Base-by-base conservation (phyloP, 2,329 filamentous ascomycete genomes). In the Colletotrichum sp. region DNA sequence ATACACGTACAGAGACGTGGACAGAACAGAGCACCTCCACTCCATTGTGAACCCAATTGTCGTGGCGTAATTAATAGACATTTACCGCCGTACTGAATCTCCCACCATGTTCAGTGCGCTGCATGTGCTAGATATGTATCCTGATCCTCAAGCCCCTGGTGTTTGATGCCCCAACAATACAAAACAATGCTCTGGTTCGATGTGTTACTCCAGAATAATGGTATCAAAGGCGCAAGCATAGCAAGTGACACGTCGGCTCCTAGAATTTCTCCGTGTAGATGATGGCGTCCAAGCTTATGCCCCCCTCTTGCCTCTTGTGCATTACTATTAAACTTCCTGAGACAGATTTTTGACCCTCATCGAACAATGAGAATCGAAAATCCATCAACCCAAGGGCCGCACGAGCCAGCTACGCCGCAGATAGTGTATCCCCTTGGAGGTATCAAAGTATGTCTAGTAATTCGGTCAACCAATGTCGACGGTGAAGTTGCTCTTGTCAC, bases 351-450 rank as follows among this genome's bases (percentile, higher is more conserved):
- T 32, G 30, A 30, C 59, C 39, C 44, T 72, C 24, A 78, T 39
- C 70, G 67, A 6, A 76, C 85, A 71, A 87, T 94, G 80, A 99
- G 92, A 72, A 98, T 88, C 10, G 95, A 94, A 83, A 98, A 95
- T 6, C 95, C 94, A 83, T 98, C 95, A 26, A 98, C 87, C 95
- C 95, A 98, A 65, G 90, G 83, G 49, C 90, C 95, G 81, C 93
- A 95, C 68, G 94, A 95, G 72, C 97, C 97, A 13, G 95, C 94
- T 78, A 99, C 90, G 75, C 97, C 97, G 77, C 95, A 96, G 81
- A 99, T 93, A 79, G 90, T 95, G 86, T 97, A 98, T 65, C 96
- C 96, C 79, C 94, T 90, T 13, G 97, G 97, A 68, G 96, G 95
- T 79, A 99, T 95, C 76, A 99, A 89, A 39, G 93, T 97, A 84